These are phyloP conservation scores for Phytophthora ohioensis DNA, from an alignment of 352 stramenopile species.

Conservation along the genomic window DNA sequence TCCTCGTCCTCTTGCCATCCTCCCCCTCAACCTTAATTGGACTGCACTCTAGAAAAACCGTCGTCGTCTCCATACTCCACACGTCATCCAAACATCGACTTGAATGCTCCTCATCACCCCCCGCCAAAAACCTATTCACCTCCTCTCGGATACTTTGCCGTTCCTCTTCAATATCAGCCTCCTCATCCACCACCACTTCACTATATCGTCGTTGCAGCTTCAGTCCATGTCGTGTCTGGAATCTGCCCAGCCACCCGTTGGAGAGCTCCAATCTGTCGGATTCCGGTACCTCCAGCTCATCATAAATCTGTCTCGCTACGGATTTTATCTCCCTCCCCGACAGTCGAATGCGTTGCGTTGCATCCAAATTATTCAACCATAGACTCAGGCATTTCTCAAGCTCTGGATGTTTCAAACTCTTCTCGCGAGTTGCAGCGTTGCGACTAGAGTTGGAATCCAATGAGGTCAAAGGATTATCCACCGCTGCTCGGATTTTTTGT, in stretches of 20 bases:
- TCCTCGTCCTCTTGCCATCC: not conserved
- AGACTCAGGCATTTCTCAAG: conserved; percentile 31
- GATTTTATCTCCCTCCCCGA: conserved; percentile 32
- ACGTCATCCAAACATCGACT: conserved; percentile 27
- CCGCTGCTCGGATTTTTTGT: conserved; percentile 18
- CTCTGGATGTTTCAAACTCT: conserved; percentile 26
- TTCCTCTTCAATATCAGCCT: conserved; percentile 20
- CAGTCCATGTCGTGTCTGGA: conserved; percentile 23
- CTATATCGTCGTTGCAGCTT: conserved; percentile 17
- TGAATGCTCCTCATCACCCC: not conserved
- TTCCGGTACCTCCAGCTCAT: conserved; percentile 19
- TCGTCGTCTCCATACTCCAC: conserved; percentile 31
- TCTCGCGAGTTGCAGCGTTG: conserved; percentile 11
- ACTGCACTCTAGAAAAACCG: conserved; percentile 19
- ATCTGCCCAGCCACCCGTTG: conserved; percentile 35
- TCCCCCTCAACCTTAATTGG: conserved; percentile 3
- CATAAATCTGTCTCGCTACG: conserved; percentile 32
- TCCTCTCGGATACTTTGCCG: conserved; percentile 7
- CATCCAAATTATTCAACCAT: conserved; percentile 28
- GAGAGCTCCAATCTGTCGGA: conserved; percentile 34
- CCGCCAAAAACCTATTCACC: conserved; percentile 25
- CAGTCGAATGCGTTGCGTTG: conserved; percentile 10
- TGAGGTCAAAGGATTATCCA: not conserved
- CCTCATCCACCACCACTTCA: not conserved
- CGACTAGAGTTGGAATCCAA: not conserved